A percentile compares a stretch with the other conserved stretches of the same genome.
Evolutionary conservation across 2,329 filamentous ascomycete species (phyloP).

Genomic region (Hypoxylon sp.): DNA sequence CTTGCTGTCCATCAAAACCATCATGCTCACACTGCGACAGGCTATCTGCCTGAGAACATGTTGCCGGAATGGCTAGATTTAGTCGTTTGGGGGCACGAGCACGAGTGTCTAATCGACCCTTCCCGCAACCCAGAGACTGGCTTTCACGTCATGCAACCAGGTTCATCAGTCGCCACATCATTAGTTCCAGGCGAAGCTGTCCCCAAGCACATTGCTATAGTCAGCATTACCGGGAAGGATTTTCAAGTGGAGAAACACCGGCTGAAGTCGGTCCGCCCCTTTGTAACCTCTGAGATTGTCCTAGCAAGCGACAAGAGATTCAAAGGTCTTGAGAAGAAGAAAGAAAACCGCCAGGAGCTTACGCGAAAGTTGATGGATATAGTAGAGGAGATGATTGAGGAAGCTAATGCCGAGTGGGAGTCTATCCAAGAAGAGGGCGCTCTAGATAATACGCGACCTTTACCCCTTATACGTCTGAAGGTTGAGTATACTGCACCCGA

Average conservation of each 20-base stretch:
- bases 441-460: constrained; percentile 72
- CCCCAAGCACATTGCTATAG: constrained; percentile 88
- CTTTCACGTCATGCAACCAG: constrained; percentile 97
- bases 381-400: constrained; percentile 87
- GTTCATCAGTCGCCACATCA: constrained; percentile 95
- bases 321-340: constrained; percentile 80
- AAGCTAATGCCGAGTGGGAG: constrained; percentile 86
- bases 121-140: constrained; percentile 85
- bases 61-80: constrained; percentile 92
- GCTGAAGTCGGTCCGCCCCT: constrained; percentile 89
- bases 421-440: constrained; percentile 77
- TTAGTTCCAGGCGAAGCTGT: constrained; percentile 90
- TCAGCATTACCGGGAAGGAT: constrained; percentile 85
- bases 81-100: constrained; percentile 96
- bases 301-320: constrained; percentile 82
- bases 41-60: constrained; percentile 95
- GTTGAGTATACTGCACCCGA: constrained; percentile 91
- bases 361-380: constrained; percentile 81
- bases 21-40: constrained; percentile 88
- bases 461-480: constrained; percentile 88
- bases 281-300: constrained; percentile 86
- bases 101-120: constrained; percentile 94
- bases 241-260: constrained; percentile 85
- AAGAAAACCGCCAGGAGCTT: constrained; percentile 85
- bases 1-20: constrained; percentile 98